Evolutionary conservation across 257 asterid genomes (phyloP), one percentile per base, ranked within the genome.

Genomic region (Coffea canephora): DNA sequence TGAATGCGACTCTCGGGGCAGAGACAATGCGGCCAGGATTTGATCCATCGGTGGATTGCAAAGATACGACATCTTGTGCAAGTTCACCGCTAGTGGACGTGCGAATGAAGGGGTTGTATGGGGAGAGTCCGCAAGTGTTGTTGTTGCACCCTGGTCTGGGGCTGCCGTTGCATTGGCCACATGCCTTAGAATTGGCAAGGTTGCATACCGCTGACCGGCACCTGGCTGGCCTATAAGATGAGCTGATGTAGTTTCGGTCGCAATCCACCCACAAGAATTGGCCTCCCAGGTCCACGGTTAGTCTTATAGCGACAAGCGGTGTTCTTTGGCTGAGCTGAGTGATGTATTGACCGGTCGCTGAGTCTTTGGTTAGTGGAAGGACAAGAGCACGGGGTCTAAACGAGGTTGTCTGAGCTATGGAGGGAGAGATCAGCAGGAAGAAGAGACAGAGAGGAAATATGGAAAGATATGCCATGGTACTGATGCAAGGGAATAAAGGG

Each of bases 181-280:
- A 18, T 36, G 43, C 43, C 43, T 39, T 39, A 39, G 43, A 39
- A 39, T 39, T 71, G 61, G 83, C 34, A 1, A 69, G 61, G 4
- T 67, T 46, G n/a, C 84, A 76, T 9, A 12, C 36, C 21, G 84
- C 78, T 2, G 84, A 69, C 19, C 78, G 57, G 71, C 84, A 84
- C 1, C 0, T 49, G 10, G 68, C 74, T 0, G 82, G 78, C 71
- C 23, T 64, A 45, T 72, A 80, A 41, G 87, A 46, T 70, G 87
- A 84, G 12, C 84, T 80, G 12, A 68, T 62, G 25, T 73, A 84
- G 76, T 68, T 76, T 31, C 66, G 69, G 1, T 80, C 82, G 18
- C 86, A 82, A 66, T 85, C 88, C 1, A 82, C 88, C 86, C 88
- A 85, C 25, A 82, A 49, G 49, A 54, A 78, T 57, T 82, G 82